Evolutionary conservation across 768 basidiomycete species (phyloP).

Genomic region (Lactarius sp.): DNA sequence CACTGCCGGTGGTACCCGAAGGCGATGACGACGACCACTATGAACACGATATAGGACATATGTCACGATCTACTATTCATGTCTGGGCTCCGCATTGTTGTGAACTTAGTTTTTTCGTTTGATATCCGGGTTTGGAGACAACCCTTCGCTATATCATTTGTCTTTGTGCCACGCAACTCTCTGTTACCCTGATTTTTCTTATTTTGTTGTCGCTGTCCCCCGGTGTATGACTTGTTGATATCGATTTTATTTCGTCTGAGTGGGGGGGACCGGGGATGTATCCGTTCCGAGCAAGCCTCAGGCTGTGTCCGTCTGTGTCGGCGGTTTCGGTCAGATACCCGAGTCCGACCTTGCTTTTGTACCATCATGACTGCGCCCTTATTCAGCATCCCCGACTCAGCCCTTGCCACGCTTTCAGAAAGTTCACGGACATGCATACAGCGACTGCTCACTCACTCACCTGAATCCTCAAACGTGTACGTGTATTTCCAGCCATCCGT

Average conservation of each 20-base stretch:
- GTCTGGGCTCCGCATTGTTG: not conserved
- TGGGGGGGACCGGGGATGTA: not conserved
- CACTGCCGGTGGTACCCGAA: not conserved
- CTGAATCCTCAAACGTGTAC: conserved; percentile 13
- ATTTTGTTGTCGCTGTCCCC: not conserved
- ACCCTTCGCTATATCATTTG: not conserved
- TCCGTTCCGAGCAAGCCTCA: not conserved
- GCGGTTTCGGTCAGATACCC: not conserved
- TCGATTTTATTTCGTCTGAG: too few relatives aligned
- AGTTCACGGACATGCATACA: conserved; percentile 17
- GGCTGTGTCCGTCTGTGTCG: not conserved
- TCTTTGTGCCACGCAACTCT: not conserved
- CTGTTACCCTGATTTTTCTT: not conserved
- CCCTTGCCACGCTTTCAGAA: conserved; percentile 10
- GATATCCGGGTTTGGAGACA: not conserved
- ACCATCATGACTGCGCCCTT: conserved; percentile 4
- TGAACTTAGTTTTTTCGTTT: not conserved
- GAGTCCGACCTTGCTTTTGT: not conserved
- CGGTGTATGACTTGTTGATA: not conserved
- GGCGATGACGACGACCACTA: conserved; percentile 4
- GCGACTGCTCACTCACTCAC: conserved; percentile 11
- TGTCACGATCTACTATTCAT: conserved; percentile 1
- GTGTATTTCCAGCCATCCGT: not conserved
- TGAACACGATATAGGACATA: not conserved
- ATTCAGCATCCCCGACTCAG: not conserved